phyloP scores from a whole-genome alignment of 345 rosid species.

The Bretschneidera sinensis region DNA sequence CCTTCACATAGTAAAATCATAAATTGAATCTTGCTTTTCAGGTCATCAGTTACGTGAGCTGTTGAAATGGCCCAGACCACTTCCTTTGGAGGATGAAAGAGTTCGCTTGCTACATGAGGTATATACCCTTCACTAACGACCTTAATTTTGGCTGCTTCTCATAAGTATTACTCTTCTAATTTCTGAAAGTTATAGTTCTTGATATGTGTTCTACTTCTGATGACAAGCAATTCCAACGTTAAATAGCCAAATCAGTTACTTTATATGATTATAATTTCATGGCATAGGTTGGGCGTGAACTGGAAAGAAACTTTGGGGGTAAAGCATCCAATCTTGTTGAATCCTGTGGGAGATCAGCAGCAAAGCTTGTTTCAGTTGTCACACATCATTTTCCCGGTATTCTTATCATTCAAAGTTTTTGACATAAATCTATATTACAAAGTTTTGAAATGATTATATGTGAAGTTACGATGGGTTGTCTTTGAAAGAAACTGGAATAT shows the following conservation, averaged over 20 bases:
- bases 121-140: neutral
- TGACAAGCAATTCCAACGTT: neutral
- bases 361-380: slow-evolving; percentile 61
- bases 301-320: slow-evolving; percentile 65
- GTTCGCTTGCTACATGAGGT: slow-evolving; percentile 75
- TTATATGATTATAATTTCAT: slow-evolving; percentile 5
- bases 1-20: slow-evolving; percentile 6
- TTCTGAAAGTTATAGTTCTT: neutral
- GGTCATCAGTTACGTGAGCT: slow-evolving; percentile 58
- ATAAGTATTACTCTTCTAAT: slow-evolving; percentile 6
- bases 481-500: too few relatives aligned
- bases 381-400: slow-evolving; percentile 70
- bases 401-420: neutral
- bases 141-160: neutral
- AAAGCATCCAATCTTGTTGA: slow-evolving; percentile 67
- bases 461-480: too few relatives aligned
- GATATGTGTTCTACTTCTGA: neutral
- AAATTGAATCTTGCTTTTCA: slow-evolving; percentile 18
- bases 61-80: slow-evolving; percentile 78
- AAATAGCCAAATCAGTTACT: slow-evolving; percentile 1
- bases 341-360: slow-evolving; percentile 67
- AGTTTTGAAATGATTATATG: too few relatives aligned
- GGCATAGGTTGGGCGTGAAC: slow-evolving; percentile 62
- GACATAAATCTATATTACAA: too few relatives aligned
- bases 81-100: slow-evolving; percentile 81